These are phyloP conservation scores for Trichosporon asahii DNA, from an alignment of 1,284 basidiomycete species.

Conservation along the genomic window DNA sequence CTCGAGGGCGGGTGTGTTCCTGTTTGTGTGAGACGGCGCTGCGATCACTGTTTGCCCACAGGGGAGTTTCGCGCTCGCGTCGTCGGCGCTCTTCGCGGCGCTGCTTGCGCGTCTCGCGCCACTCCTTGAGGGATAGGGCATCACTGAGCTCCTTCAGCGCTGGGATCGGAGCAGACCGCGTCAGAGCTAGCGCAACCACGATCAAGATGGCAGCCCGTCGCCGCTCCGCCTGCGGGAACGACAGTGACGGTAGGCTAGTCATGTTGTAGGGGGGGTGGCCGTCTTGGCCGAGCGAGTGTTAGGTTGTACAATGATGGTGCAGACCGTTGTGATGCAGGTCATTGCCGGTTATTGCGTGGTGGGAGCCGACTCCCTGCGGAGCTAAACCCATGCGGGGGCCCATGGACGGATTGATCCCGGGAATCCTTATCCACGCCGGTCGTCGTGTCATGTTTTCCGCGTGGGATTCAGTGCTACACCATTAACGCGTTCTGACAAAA, in stretches of 20 bases:
- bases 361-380: constrained; percentile 2
- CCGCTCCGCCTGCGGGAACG: constrained; percentile 19
- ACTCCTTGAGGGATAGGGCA: constrained; percentile 28
- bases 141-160: constrained; percentile 19
- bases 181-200: constrained; percentile 21
- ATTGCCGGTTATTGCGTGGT: not conserved
- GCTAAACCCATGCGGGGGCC: constrained; percentile 6
- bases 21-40: constrained; percentile 18
- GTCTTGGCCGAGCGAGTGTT: not conserved
- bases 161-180: constrained; percentile 6
- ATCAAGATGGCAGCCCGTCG: constrained; percentile 22
- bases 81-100: constrained; percentile 34
- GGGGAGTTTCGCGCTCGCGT: constrained; percentile 44
- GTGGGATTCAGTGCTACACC: not conserved
- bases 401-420: constrained; percentile 3
- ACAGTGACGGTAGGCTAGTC: constrained; percentile 22
- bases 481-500: constrained; percentile 7
- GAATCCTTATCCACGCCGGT: not conserved
- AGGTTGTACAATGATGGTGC: not conserved
- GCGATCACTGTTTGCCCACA: too few species aligned
- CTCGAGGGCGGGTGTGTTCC: constrained; percentile 51
- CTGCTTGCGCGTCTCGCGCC: constrained; percentile 31
- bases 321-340: constrained; percentile 2
- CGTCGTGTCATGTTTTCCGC: constrained; percentile 10
- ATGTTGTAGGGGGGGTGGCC: not conserved